Conservation (phyloP, 148 eudicot genomes). For the Selenicereus undatus region DNA sequence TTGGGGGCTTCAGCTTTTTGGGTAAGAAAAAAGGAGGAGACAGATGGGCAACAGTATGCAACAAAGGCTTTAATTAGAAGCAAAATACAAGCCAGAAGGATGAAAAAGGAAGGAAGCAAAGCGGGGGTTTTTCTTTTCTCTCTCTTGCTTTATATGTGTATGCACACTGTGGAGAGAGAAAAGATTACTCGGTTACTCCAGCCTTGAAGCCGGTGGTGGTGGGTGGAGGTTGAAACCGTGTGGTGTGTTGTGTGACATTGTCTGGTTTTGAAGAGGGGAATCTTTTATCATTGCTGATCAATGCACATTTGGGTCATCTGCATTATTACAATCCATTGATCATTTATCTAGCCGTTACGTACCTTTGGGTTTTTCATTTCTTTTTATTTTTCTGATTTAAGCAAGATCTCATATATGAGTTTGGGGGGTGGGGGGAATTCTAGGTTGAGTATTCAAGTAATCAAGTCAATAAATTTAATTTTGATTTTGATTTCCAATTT, state of each 20-base stretch:
- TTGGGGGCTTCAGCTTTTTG: conserved; percentile 2
- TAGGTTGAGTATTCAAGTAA: no score
- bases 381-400: background rate
- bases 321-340: background rate
- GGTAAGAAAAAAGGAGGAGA: background rate
- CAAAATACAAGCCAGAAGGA: conserved; percentile 3
- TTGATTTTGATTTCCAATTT: no score
- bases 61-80: conserved; percentile 18
- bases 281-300: background rate
- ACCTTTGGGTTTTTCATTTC: background rate
- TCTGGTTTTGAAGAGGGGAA: background rate
- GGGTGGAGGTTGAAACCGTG: background rate
- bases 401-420: no score
- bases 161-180: background rate
- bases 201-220: background rate
- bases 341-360: conserved; percentile 1
- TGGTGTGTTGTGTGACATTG: background rate
- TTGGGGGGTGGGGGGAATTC: no score
- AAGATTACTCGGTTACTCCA: background rate
- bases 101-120: background rate
- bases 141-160: background rate
- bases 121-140: background rate
- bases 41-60: conserved; percentile 8
- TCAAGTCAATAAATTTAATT: no score
- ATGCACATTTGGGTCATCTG: background rate